phyloP scores from a whole-genome alignment of 305 asterid genomes.

The Solanum hybrid region DNA sequence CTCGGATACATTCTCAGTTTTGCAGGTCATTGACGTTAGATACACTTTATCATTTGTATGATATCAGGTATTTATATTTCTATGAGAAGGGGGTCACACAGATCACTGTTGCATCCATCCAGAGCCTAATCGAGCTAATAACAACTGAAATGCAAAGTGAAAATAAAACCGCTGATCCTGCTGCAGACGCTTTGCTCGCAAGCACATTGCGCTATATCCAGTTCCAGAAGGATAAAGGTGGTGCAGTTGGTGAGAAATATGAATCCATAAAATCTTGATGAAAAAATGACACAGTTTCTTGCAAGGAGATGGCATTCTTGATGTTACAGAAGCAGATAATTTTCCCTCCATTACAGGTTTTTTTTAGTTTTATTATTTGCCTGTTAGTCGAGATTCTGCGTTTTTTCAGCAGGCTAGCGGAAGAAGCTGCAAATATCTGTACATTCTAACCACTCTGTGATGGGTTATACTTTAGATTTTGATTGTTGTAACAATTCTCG shows the following conservation, averaged over 20 bases:
- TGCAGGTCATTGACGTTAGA: background rate
- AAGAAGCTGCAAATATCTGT: slow-evolving; percentile 3
- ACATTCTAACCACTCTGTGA: background rate
- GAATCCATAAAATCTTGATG: slow-evolving; percentile 39
- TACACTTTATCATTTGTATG: background rate
- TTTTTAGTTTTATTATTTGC: background rate
- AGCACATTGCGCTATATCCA: slow-evolving; percentile 83
- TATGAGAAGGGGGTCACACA: slow-evolving; percentile 88
- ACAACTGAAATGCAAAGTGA: slow-evolving; percentile 74
- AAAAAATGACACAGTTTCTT: background rate
- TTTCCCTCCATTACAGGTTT: background rate
- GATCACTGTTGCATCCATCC: slow-evolving; percentile 71
- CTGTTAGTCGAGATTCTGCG: background rate
- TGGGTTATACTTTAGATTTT: background rate
- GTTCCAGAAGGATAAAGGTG: slow-evolving; percentile 97
- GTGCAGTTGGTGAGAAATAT: slow-evolving; percentile 84
- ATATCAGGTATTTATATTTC: slow-evolving; percentile 81
- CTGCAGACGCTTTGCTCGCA: slow-evolving; percentile 75
- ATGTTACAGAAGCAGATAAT: background rate
- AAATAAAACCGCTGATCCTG: slow-evolving; percentile 48
- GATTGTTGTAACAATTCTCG: background rate
- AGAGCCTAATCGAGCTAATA: slow-evolving; percentile 73
- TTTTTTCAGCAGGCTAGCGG: background rate
- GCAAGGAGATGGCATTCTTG: background rate
- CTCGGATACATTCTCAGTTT: background rate